Conservation (phyloP, 2,329 filamentous ascomycete genomes). For the Arachnomyces sp. region DNA sequence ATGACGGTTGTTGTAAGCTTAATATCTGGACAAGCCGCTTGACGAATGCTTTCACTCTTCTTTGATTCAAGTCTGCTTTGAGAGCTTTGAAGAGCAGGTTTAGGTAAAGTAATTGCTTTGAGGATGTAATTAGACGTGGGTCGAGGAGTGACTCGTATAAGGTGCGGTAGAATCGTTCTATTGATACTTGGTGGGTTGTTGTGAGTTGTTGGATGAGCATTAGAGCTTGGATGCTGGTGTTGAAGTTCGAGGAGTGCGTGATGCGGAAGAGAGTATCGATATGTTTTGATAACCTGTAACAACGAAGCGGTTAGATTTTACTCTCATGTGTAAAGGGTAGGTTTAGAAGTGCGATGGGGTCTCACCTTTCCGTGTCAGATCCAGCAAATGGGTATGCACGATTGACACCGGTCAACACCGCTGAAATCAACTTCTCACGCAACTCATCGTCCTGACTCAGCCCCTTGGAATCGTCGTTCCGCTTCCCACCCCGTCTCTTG, state of each 20-base stretch:
- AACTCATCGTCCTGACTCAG: constrained; percentile 55
- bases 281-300: constrained; percentile 65
- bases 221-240: constrained; percentile 91
- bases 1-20: constrained; percentile 81
- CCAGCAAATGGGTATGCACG: constrained; percentile 88
- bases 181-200: constrained; percentile 66
- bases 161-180: constrained; percentile 89
- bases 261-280: constrained; percentile 92
- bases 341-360: neutral
- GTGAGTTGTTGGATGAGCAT: constrained; percentile 92
- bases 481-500: constrained; percentile 17
- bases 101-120: constrained; percentile 90
- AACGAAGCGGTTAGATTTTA: no score
- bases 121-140: constrained; percentile 76
- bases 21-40: constrained; percentile 86
- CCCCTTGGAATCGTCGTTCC: constrained; percentile 19
- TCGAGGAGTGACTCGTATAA: constrained; percentile 92
- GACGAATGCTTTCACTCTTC: constrained; percentile 88
- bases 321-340: neutral
- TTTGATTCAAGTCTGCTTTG: constrained; percentile 82
- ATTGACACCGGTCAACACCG: constrained; percentile 88
- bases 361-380: constrained; percentile 65
- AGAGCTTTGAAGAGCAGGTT: constrained; percentile 83
- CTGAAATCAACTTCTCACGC: constrained; percentile 84
- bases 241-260: constrained; percentile 97